Base-by-base conservation (phyloP, 768 basidiomycete genomes). In the Hygrophorus russula region DNA sequence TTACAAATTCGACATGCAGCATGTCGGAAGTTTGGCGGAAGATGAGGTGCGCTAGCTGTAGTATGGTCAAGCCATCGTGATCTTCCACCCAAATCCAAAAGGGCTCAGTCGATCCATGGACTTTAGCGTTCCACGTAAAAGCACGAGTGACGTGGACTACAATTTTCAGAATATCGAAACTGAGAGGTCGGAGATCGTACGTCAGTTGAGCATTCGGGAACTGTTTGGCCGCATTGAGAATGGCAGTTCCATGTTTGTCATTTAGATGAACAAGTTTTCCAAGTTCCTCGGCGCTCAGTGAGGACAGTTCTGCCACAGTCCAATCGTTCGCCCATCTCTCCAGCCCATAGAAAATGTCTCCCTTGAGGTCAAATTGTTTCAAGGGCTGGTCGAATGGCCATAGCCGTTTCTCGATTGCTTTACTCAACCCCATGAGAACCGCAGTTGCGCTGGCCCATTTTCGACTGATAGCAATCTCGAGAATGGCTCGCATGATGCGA, bases 81-180 rank as follows among this genome's bases (percentile, higher is more conserved):
- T 93, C 90, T 63, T 98, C 92, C 2, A 96, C 66, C 96, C 96
- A 98, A 24, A 99, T 60, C 82, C 89, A 97, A 63, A 97, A 97
- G 1, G 89, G 83, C 59, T 98, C 90, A 1, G 68, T 65, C 9
- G 64, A 67, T 0, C 83, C 85, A 52, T 96, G 92, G 2, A 81
- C 52, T 57, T 76, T 84, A 18, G 65, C 53, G 51, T 69, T 83
- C 94, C 96, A 98, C 11, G 72, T 72, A 60, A 97, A 99, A 5
- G 70, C 62, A 18, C 78, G 76, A 12, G 63, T 62, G 27, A 92
- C 68, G 1, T 65, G 69, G 39, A 89, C 70, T 1, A 67, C 67
- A 29, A 99, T 74, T 54, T 79, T 83, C 28, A 99, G 74, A 28
- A 96, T 72, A 58, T 94, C 88, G 42, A 78, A 70, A 10, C 80